Conservation (phyloP, 148 eudicot species). For the Rhododendron ferrugineum region DNA sequence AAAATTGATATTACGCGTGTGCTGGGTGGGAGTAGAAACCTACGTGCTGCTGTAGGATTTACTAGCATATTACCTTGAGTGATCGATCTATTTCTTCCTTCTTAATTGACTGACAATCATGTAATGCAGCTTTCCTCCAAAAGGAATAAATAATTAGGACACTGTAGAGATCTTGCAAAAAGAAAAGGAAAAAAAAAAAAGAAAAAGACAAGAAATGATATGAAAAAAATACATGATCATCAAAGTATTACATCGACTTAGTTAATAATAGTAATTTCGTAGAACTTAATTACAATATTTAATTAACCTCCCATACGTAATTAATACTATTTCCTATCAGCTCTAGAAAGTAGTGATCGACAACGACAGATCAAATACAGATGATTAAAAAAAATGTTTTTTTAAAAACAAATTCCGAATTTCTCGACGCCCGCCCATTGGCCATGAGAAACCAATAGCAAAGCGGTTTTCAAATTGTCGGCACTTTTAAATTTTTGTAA, state of each 20-base stretch:
- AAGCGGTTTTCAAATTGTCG: background rate
- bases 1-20: too few relatives aligned
- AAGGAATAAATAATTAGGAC: background rate
- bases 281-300: background rate
- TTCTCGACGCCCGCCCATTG: background rate
- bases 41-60: too few relatives aligned
- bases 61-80: too few relatives aligned
- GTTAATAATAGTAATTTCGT: too few relatives aligned
- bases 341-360: background rate
- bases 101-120: background rate
- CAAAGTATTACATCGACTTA: too few relatives aligned
- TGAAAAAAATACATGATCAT: too few relatives aligned
- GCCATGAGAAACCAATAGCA: background rate
- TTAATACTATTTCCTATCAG: background rate
- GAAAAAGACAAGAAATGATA: too few relatives aligned
- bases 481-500: background rate
- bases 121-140: background rate
- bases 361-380: background rate
- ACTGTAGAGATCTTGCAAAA: background rate
- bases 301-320: background rate
- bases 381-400: background rate
- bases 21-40: too few relatives aligned
- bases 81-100: background rate
- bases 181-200: too few relatives aligned
- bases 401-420: background rate